These are phyloP conservation scores for Sporisorium exsertum DNA, from an alignment of 1,284 basidiomycete genomes.

Conservation along the genomic window DNA sequence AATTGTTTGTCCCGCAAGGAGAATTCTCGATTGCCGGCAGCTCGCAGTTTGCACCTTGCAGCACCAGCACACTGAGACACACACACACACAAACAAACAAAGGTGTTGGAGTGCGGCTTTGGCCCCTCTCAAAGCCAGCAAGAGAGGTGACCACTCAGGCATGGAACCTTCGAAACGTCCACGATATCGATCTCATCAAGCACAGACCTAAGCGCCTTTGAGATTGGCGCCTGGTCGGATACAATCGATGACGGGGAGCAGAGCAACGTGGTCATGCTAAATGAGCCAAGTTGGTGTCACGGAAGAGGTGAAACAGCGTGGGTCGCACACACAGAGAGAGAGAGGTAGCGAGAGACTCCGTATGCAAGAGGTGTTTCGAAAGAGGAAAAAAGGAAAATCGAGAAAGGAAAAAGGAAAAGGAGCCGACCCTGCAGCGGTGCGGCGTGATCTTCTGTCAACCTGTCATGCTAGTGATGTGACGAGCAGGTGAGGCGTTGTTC, in stretches of 20 bases:
- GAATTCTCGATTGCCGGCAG: constrained; percentile 9
- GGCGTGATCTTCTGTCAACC: constrained; percentile 3
- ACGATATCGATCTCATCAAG: constrained; percentile 2
- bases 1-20: constrained; percentile 3
- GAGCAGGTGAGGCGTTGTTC: background rate
- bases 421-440: constrained; percentile 10
- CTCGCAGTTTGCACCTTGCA: constrained; percentile 12
- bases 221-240: background rate
- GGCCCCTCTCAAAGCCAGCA: background rate
- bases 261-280: constrained; percentile 1
- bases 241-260: background rate
- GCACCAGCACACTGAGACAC: background rate
- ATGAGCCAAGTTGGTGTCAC: background rate
- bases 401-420: background rate
- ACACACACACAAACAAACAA: background rate
- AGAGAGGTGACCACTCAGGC: too few species aligned
- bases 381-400: background rate
- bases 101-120: background rate
- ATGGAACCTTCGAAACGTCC: too few species aligned
- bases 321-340: background rate
- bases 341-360: background rate
- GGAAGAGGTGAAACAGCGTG: background rate
- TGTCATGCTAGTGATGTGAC: background rate
- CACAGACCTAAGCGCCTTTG: background rate
- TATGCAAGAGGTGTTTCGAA: constrained; percentile 1